A percentile compares a stretch with the other conserved stretches of the same genome.
phyloP scores from a whole-genome alignment of 108 stramenopile species.

The Cyclotella kingstonii region DNA sequence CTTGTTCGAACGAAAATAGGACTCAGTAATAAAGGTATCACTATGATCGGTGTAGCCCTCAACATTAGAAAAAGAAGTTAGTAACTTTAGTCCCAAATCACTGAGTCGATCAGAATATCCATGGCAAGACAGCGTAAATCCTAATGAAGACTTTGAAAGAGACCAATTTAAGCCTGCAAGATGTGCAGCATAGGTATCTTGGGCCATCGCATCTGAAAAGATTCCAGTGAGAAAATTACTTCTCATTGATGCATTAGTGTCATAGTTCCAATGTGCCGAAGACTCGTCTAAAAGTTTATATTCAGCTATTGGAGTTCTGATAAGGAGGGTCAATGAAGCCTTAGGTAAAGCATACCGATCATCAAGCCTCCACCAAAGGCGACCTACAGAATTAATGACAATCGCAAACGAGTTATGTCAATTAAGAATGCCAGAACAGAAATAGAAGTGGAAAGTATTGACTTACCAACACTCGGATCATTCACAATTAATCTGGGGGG shows the following conservation, averaged over 20 bases:
- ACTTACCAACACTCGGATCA: constrained; percentile 18
- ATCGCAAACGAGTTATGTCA: neutral
- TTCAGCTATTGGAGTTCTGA: constrained; percentile 59
- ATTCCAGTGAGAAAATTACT: constrained; percentile 59
- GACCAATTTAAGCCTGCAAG: constrained; percentile 75
- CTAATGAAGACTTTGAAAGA: constrained; percentile 58
- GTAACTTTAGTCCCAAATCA: constrained; percentile 59
- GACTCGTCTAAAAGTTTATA: constrained; percentile 27
- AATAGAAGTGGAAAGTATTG: neutral
- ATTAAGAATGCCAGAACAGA: neutral
- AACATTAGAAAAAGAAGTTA: constrained; percentile 44
- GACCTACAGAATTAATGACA: constrained; percentile 10
- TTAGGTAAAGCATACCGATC: constrained; percentile 85
- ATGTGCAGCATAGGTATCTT: constrained; percentile 81
- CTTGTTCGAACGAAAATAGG: constrained; percentile 57
- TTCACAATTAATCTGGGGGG: constrained; percentile 72
- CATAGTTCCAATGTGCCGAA: constrained; percentile 45
- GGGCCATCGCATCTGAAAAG: constrained; percentile 71
- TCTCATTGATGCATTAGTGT: constrained; percentile 42
- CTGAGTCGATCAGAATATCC: constrained; percentile 81
- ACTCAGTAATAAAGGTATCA: constrained; percentile 48
- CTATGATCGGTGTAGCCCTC: too few relatives aligned
- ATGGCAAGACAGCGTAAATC: constrained; percentile 59
- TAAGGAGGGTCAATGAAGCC: constrained; percentile 54
- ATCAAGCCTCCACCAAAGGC: constrained; percentile 85